These are phyloP conservation scores for Przewalskia tangutica DNA, from an alignment of 257 asterid species.

Conservation along the genomic window DNA sequence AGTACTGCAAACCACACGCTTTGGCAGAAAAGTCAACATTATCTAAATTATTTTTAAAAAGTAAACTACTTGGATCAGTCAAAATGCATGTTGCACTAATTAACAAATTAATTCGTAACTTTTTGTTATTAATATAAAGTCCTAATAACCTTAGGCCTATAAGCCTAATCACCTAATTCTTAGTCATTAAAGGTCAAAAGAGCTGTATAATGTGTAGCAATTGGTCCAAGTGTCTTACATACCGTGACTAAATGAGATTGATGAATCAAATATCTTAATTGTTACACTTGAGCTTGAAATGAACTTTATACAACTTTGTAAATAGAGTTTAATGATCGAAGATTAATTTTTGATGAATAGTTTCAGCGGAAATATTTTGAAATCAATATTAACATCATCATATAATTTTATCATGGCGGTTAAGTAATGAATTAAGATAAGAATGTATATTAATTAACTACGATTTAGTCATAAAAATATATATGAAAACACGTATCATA, in stretches of 20 bases:
- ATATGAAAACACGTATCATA: too few species aligned
- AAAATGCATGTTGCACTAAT: background rate
- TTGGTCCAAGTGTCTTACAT: background rate
- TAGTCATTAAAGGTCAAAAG: background rate
- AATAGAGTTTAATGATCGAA: background rate
- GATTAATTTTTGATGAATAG: background rate
- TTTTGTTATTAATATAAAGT: background rate
- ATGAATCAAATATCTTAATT: background rate
- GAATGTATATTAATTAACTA: too few species aligned
- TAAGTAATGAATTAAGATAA: too few species aligned
- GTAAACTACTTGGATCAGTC: background rate
- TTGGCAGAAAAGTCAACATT: constrained; percentile 29
- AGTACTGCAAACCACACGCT: constrained; percentile 20
- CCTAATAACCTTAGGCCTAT: too few species aligned
- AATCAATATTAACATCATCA: too few species aligned
- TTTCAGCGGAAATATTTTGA: too few species aligned
- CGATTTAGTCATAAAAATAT: too few species aligned
- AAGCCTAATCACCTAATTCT: background rate
- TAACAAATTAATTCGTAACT: background rate
- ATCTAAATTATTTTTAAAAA: background rate
- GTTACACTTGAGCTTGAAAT: background rate
- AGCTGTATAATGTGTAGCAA: background rate
- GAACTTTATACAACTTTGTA: background rate
- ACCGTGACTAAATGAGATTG: background rate
- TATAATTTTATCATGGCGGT: too few species aligned